Percentiles rank a stretch among this genome's conserved stretches.
Evolutionary conservation across 2,329 filamentous ascomycete genomes (phyloP).

Genomic region (Colletotrichum nymphaeae): DNA sequence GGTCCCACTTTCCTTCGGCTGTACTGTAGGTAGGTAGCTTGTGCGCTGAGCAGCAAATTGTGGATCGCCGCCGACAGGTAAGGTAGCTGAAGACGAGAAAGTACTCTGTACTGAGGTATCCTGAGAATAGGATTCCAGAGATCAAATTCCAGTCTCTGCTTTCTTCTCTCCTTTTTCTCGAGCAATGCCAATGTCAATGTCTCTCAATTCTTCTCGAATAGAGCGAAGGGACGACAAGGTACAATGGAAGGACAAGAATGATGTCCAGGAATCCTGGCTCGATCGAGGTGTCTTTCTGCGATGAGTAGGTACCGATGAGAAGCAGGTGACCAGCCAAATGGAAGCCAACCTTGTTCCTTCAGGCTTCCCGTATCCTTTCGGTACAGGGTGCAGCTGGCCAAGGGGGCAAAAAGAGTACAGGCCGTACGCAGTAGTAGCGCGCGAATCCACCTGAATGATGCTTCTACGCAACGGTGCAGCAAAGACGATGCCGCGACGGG

Average conservation of each 20-base stretch:
- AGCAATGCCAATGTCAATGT: neutral
- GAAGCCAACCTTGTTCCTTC: conserved; percentile 16
- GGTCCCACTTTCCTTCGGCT: conserved; percentile 22
- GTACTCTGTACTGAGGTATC: neutral
- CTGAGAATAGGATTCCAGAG: neutral
- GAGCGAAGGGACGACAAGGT: neutral
- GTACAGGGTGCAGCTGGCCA: conserved; percentile 10
- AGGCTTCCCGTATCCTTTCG: neutral
- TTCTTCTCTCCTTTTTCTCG: neutral
- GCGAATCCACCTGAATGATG: neutral
- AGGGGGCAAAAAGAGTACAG: neutral
- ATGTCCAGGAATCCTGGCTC: neutral
- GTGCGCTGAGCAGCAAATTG: neutral
- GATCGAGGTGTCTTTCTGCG: neutral
- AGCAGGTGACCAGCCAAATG: conserved; percentile 23
- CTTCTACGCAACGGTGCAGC: conserved; percentile 7
- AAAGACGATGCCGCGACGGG: neutral
- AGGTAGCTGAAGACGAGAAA: neutral
- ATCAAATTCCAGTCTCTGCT: neutral
- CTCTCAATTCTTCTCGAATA: neutral
- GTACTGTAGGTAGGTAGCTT: neutral
- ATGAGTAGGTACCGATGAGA: conserved; percentile 14
- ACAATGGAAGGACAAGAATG: neutral
- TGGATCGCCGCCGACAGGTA: neutral
- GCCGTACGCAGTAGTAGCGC: neutral